phyloP scores from a whole-genome alignment of 371 early-diverging fungal species.

The Rhizomucor pusillus region DNA sequence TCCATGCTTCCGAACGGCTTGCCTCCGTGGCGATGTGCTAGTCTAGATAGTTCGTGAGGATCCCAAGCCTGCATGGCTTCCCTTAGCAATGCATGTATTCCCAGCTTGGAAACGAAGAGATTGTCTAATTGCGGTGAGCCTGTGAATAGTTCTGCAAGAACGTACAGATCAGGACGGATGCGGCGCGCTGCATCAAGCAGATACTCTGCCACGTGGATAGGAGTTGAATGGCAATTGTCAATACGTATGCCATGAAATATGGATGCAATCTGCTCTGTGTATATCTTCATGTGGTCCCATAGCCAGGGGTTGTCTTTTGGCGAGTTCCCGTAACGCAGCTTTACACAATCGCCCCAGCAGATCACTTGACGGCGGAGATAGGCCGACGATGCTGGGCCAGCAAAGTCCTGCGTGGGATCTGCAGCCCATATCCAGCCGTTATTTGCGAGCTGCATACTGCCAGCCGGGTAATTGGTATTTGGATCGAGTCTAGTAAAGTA shows the following conservation, averaged over 20 bases:
- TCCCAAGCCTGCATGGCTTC: constrained; percentile 98
- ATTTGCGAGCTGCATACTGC: constrained; percentile 76
- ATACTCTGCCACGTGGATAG: constrained; percentile 91
- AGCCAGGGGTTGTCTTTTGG: constrained; percentile 92
- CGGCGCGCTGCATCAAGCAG: constrained; percentile 86
- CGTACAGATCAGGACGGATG: constrained; percentile 88
- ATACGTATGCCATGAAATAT: constrained; percentile 96
- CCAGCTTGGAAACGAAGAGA: constrained; percentile 85
- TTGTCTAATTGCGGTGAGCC: constrained; percentile 91
- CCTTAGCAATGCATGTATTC: constrained; percentile 93
- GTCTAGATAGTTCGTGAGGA: constrained; percentile 82
- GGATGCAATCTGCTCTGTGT: constrained; percentile 84
- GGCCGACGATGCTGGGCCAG: constrained; percentile 78
- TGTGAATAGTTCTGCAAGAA: constrained; percentile 96
- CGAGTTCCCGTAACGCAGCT: constrained; percentile 86
- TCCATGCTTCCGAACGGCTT: constrained; percentile 79
- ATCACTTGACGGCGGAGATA: constrained; percentile 94
- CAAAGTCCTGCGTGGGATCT: constrained; percentile 91
- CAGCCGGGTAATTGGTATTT: constrained; percentile 52
- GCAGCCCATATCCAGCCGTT: constrained; percentile 99
- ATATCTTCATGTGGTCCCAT: constrained; percentile 89
- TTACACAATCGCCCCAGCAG: constrained; percentile 98
- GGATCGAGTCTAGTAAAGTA: constrained; percentile 84
- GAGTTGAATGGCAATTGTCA: constrained; percentile 98
- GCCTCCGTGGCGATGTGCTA: constrained; percentile 89